These are phyloP conservation scores for Fusarium praegraminearum DNA, from an alignment of 2,329 filamentous ascomycete species.

Conservation along the genomic window DNA sequence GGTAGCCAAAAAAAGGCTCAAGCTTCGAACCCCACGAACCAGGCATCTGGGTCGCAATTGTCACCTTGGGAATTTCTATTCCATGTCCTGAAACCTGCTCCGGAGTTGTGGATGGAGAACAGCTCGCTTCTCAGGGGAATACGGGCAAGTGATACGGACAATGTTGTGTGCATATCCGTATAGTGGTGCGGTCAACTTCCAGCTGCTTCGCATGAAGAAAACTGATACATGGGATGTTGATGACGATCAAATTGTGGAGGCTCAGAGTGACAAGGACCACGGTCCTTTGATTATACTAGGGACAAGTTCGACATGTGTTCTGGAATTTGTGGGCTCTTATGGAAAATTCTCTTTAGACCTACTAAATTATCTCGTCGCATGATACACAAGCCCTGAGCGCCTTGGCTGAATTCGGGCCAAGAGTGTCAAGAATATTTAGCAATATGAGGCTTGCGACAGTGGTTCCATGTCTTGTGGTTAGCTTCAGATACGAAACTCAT, in stretches of 20 bases:
- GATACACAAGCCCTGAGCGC: slow-evolving; percentile 23
- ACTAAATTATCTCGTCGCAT: slow-evolving; percentile 33
- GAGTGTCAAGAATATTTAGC: slow-evolving; percentile 14
- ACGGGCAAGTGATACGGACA: slow-evolving; percentile 9
- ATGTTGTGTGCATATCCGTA: slow-evolving; percentile 4
- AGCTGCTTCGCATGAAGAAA: slow-evolving; percentile 14
- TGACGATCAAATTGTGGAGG: slow-evolving; percentile 40
- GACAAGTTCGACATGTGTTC: slow-evolving; percentile 39
- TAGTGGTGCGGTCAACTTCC: slow-evolving; percentile 37
- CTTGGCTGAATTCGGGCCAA: slow-evolving; percentile 14
- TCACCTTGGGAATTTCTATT: slow-evolving; percentile 20
- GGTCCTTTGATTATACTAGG: slow-evolving; percentile 20
- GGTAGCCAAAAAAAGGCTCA: slow-evolving; percentile 21
- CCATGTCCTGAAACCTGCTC: slow-evolving; percentile 42
- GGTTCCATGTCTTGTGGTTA: background rate
- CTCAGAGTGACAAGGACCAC: slow-evolving; percentile 26
- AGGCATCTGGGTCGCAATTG: slow-evolving; percentile 43
- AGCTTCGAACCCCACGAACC: slow-evolving; percentile 30
- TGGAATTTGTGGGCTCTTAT: slow-evolving; percentile 39
- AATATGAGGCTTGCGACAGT: background rate
- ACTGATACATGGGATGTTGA: slow-evolving; percentile 8
- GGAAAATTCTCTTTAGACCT: slow-evolving; percentile 29
- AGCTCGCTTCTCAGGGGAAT: slow-evolving; percentile 17
- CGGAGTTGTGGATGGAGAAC: slow-evolving; percentile 36
- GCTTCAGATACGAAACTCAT: background rate